Percentiles rank a stretch among this genome's conserved stretches.
Conservation (phyloP, 169 alveolate species). For the Pseudocohnilembus persalinus region DNA sequence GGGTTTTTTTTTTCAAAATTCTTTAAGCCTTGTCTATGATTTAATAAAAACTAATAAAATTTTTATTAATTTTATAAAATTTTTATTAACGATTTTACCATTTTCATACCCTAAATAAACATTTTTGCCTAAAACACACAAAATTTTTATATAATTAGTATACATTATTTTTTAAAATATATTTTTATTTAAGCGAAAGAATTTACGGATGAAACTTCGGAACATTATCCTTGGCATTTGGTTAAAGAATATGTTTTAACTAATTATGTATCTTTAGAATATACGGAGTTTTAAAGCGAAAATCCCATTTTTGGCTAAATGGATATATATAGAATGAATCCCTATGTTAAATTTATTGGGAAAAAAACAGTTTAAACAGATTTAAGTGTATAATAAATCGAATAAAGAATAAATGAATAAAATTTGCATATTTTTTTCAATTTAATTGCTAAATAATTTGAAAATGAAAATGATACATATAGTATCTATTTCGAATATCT, state of each 20-base stretch:
- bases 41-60: too few relatives aligned
- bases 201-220: neutral
- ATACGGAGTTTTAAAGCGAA: neutral
- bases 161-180: neutral
- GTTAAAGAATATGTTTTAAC: neutral
- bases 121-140: neutral
- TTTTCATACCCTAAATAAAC: too few relatives aligned
- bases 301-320: neutral
- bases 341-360: neutral
- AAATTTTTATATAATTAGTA: neutral
- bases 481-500: too few relatives aligned
- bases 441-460: too few relatives aligned
- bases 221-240: neutral
- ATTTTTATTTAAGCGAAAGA: neutral
- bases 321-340: neutral
- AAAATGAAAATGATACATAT: too few relatives aligned
- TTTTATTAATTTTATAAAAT: too few relatives aligned
- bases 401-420: too few relatives aligned
- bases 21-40: too few relatives aligned
- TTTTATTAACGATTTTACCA: neutral
- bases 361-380: neutral
- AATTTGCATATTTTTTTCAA: too few relatives aligned
- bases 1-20: too few relatives aligned
- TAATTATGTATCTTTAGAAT: too few relatives aligned
- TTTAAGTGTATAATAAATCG: too few relatives aligned